Base-by-base conservation (phyloP, 441 rosid genomes). In the Manihot esculenta region DNA sequence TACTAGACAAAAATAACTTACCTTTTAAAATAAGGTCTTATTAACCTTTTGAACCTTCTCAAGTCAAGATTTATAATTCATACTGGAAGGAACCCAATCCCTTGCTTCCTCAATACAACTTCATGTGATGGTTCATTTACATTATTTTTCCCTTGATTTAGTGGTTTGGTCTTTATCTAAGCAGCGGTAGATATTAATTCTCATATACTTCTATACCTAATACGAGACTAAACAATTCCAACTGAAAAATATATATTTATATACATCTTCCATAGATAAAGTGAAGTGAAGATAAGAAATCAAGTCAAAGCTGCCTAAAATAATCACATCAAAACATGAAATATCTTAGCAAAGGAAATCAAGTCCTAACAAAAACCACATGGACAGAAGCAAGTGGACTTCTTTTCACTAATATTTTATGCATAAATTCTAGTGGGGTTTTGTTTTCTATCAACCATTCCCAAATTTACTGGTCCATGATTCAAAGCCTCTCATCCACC, bases 391-490 rank as follows among this genome's bases (percentile, higher is more conserved):
- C 49, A 62, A 47, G 66, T 68, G 69, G 72, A 56, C 51, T 33
- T 53, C 11, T 20, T 38, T 38, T 64, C 21, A 41, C 60, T 8
- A 51, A 44, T 12, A 42, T 45, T 55, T 48, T 21, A 35, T 13
- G 30, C 8, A 1, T n/a, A 47, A 33, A n/a, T 30, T 20, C 12
- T n/a, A 27, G 77, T 68, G 73, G 73, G 73, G 71, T 67, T 72
- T 33, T 38, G 47, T 64, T 72, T n/a, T 38, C 3, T 55, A 27
- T 64, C 62, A 27, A 61, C 77, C 76, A 4, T 47, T 17, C 26
- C 24, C 48, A 18, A 2, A 35, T 17, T 50, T 5, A 1, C 21
- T 21, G 58, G 66, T 56, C 70, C 64, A 15, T 30, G 35, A 30
- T 23, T 55, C 58, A 64, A 45, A 35, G 0, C 15, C 35, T 0